Evolutionary conservation across 78 protist genomes (phyloP).

Genomic region (Andalucia godoyi): DNA sequence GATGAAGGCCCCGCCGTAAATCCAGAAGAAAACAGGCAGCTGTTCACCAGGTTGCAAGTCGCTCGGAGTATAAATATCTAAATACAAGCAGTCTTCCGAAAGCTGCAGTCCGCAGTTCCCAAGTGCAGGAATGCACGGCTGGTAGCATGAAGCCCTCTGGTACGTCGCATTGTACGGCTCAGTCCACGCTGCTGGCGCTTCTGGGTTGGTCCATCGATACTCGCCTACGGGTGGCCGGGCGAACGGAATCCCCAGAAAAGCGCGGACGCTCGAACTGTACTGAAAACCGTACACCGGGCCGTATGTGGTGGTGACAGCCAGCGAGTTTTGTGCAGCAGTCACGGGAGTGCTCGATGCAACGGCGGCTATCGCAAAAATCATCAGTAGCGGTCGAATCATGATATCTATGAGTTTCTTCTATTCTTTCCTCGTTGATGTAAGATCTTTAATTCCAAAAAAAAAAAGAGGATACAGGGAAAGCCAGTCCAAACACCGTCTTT

Average conservation of each 20-base stretch:
- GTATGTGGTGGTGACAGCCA: background rate
- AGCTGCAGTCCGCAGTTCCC: too few relatives aligned
- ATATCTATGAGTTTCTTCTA: too few relatives aligned
- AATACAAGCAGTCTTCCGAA: conserved; percentile 39
- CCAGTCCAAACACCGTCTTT: too few relatives aligned
- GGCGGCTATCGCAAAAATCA: too few relatives aligned
- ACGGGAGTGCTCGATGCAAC: too few relatives aligned
- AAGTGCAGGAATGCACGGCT: too few relatives aligned
- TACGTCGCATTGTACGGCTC: background rate
- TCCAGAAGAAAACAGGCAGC: conserved; percentile 11
- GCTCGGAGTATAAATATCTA: conserved; percentile 37
- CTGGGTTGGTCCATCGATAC: background rate
- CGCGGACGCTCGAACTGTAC: background rate
- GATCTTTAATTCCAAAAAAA: too few relatives aligned
- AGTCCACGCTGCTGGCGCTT: background rate
- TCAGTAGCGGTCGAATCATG: too few relatives aligned
- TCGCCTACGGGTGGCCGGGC: conserved; percentile 16
- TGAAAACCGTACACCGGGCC: background rate
- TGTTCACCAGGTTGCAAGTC: background rate
- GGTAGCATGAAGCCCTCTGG: too few relatives aligned
- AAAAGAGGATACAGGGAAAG: too few relatives aligned
- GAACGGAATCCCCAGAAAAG: conserved; percentile 5
- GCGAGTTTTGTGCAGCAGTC: too few relatives aligned
- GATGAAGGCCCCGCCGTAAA: conserved; percentile 16
- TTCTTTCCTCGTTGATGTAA: too few relatives aligned